These are phyloP conservation scores for Torulaspora gathmanii DNA, from an alignment of 805 yeast genomes.

Conservation along the genomic window DNA sequence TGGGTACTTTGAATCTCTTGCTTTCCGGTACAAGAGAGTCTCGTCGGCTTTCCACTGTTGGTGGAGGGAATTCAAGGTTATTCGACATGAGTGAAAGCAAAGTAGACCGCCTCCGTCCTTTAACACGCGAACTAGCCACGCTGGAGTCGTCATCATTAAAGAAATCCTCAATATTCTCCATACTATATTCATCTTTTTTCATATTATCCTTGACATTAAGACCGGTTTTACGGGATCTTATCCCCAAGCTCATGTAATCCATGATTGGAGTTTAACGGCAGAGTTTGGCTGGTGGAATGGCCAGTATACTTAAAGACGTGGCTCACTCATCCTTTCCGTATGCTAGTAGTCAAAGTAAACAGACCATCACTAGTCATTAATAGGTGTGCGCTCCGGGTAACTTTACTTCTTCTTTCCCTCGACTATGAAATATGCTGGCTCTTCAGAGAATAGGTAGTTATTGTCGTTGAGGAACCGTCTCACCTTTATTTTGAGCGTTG, in stretches of 20 bases:
- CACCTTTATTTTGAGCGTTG: conserved; percentile 46
- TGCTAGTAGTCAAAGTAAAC: neutral
- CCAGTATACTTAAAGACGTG: neutral
- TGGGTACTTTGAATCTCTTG: conserved; percentile 3
- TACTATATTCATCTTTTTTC: conserved; percentile 51
- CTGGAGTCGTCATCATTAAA: conserved; percentile 46
- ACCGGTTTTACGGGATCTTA: conserved; percentile 64
- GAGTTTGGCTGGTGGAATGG: neutral
- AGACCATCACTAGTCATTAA: neutral
- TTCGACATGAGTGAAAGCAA: conserved; percentile 10
- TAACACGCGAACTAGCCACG: conserved; percentile 15
- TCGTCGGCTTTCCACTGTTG: neutral
- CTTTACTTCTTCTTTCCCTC: conserved; percentile 37
- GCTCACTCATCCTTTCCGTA: neutral
- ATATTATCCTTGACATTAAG: conserved; percentile 45
- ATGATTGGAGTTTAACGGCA: conserved; percentile 13
- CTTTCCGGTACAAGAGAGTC: neutral
- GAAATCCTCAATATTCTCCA: conserved; percentile 68
- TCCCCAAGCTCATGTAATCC: conserved; percentile 49
- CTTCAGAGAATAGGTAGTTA: conserved; percentile 46
- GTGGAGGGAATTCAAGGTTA: neutral
- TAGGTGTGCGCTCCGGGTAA: neutral
- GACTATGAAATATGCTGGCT: conserved; percentile 41
- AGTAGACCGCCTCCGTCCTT: conserved; percentile 23
- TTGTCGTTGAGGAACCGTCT: conserved; percentile 37